Conservation (phyloP, 306 rosid genomes). For the Leucaena leucocephala region DNA sequence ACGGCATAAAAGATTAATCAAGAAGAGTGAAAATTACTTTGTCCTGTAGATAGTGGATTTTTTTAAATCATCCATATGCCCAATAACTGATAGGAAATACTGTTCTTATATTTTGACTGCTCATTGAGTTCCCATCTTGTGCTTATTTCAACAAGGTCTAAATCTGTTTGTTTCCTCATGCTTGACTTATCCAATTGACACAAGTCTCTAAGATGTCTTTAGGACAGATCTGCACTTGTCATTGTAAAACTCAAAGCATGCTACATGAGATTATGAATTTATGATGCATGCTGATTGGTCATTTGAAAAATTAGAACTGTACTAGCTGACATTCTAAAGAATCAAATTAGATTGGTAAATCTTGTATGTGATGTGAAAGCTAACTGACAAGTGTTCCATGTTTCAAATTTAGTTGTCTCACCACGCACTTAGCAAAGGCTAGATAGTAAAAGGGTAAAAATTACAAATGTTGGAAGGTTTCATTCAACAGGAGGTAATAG, state of each 20-base stretch:
- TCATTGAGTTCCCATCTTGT: constrained; percentile 71
- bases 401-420: not conserved
- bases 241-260: not conserved
- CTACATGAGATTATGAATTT: not conserved
- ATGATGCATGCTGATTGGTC: not conserved
- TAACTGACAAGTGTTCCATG: not conserved
- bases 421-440: not conserved
- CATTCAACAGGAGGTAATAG: constrained; percentile 14
- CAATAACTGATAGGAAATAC: constrained; percentile 65
- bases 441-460: not conserved
- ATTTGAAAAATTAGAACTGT: not conserved
- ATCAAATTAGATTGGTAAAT: too few relatives aligned
- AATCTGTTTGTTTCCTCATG: not conserved
- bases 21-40: constrained; percentile 45
- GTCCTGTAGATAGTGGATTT: constrained; percentile 66
- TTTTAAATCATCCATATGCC: constrained; percentile 54
- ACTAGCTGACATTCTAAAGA: too few relatives aligned
- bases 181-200: not conserved
- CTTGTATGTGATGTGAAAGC: not conserved
- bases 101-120: constrained; percentile 60
- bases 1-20: not conserved
- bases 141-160: constrained; percentile 45
- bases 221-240: not conserved
- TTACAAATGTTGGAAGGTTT: not conserved
- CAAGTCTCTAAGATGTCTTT: constrained; percentile 5